phyloP scores from a whole-genome alignment of 768 basidiomycete genomes.

The Pleurotus giganteus region DNA sequence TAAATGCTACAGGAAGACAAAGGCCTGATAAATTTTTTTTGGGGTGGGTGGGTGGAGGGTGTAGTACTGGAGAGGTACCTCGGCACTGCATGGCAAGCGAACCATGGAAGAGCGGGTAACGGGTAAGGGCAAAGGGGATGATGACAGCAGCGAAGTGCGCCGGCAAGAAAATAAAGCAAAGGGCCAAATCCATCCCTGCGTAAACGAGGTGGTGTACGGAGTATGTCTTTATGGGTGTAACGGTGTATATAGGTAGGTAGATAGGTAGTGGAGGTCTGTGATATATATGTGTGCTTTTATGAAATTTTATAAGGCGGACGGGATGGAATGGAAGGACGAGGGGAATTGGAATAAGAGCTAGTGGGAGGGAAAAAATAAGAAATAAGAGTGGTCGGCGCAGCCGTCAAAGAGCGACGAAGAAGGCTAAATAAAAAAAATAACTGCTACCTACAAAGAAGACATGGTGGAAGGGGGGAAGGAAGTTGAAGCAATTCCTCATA shows the following conservation, averaged over 20 bases:
- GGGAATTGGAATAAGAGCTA: background rate
- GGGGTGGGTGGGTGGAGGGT: background rate
- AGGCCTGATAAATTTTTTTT: constrained; percentile 7
- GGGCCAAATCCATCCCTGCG: constrained; percentile 5
- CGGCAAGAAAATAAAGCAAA: background rate
- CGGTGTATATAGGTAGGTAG: background rate
- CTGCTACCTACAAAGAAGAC: constrained; percentile 14
- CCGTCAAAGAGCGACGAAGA: constrained; percentile 13
- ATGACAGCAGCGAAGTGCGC: background rate
- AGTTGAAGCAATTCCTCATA: constrained; percentile 15
- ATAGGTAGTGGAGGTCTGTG: too few relatives aligned
- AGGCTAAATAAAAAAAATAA: constrained; percentile 15
- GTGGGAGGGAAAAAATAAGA: constrained; percentile 18
- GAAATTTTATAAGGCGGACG: background rate
- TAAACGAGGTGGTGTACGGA: background rate
- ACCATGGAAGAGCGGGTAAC: background rate
- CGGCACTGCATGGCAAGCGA: constrained; percentile 4
- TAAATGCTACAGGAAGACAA: constrained; percentile 11
- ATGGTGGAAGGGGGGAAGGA: constrained; percentile 14
- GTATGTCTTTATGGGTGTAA: constrained; percentile 3
- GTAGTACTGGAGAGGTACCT: background rate
- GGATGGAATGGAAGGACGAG: background rate
- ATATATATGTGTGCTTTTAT: background rate
- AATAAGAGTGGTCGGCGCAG: constrained; percentile 14
- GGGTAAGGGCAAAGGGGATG: constrained; percentile 2